Evolutionary conservation across 306 rosid genomes (phyloP), one percentile per base, ranked within the genome.

Genomic region (Castanopsis chinensis): DNA sequence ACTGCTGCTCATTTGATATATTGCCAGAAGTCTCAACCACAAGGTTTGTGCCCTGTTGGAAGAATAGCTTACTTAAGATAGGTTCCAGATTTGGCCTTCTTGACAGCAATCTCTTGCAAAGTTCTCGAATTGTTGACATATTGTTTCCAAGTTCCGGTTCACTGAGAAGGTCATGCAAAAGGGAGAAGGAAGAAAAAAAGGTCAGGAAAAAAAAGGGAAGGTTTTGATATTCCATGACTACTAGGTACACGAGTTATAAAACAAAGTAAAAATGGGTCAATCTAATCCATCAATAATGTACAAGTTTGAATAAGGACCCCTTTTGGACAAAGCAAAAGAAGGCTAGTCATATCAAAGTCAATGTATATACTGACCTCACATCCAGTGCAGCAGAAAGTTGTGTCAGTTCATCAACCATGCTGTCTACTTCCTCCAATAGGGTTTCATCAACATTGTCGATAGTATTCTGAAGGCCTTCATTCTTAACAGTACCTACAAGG

Each of bases 331-430:
- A 37, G 45, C 45, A 37, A 37, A 8, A 7, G 11, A 8, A 37
- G 45, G 11, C 11, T 37, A 37, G 45, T 9, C 45, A 37, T 8
- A 37, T 37, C 11, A 37, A 7, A 37, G 45, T 37, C 45, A 37
- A 37, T 37, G 45, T 37, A 37, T 9, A 2, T 37, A 37, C 85
- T 60, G 17, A 87, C 93, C 76, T 76, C 57, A n/a, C 35, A 61
- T 28, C 68, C 83, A 87, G 19, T 67, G 74, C 55, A 5, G 75
- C 69, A 23, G 51, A 73, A 78, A 85, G 82, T 74, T 77, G 77
- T 74, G 59, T 79, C 75, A 71, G 41, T 75, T 79, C 85, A 72
- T 71, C 84, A 63, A 57, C 64, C 70, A 87, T 56, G 35, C 72
- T 5, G 13, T 13, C 51, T 45, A 37, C 17, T 57, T 77, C 82